Conservation (phyloP, 2,329 filamentous ascomycete species). For the Biscogniauxia marginata region DNA sequence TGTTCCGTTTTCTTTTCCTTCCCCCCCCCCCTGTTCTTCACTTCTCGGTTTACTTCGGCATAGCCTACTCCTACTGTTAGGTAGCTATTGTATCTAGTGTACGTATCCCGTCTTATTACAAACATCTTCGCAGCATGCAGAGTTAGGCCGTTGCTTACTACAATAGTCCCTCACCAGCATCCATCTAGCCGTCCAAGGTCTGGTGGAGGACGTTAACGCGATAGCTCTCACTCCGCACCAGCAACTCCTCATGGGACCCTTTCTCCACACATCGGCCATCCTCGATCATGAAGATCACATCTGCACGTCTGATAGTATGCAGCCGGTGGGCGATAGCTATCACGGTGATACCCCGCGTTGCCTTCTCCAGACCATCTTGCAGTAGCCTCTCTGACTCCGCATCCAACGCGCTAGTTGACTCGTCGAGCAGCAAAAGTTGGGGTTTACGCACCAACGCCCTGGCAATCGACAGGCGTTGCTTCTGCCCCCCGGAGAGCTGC, state of each 20-base stretch:
- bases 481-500: conserved; percentile 74
- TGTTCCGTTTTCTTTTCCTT: not conserved
- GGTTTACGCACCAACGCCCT: conserved; percentile 72
- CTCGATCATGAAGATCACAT: conserved; percentile 58
- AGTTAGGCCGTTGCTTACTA: not conserved
- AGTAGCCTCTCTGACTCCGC: conserved; percentile 66
- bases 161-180: not conserved
- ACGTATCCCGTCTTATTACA: not conserved
- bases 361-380: conserved; percentile 63
- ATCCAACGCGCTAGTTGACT: conserved; percentile 78
- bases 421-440: conserved; percentile 73
- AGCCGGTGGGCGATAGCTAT: conserved; percentile 59
- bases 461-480: conserved; percentile 76
- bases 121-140: not conserved
- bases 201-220: conserved; percentile 52
- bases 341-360: conserved; percentile 52
- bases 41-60: not conserved
- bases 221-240: conserved; percentile 52
- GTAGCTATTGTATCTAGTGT: not conserved
- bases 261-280: conserved; percentile 50
- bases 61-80: too few relatives aligned
- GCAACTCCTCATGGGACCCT: conserved; percentile 53
- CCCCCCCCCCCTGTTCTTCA: not conserved
- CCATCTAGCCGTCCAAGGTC: conserved; percentile 35
- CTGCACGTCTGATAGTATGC: conserved; percentile 55